phyloP scores from a whole-genome alignment of 2,329 filamentous ascomycete genomes.

The Ciborinia camelliae region DNA sequence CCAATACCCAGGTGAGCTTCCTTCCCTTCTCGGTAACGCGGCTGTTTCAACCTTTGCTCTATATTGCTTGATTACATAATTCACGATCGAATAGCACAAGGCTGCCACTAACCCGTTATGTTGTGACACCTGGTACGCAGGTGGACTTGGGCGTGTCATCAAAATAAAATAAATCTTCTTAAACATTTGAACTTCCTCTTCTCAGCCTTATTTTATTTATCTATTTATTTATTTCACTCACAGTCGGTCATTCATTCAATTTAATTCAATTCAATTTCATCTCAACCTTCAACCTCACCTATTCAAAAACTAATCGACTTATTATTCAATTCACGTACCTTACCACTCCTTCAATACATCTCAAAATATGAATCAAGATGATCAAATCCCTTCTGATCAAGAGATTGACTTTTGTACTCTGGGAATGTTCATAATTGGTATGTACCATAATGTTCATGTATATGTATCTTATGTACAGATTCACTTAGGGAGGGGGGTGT shows the following conservation, averaged over 20 bases:
- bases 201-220: slow-evolving; percentile 1
- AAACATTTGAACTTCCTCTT: too few relatives aligned
- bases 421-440: slow-evolving; percentile 73
- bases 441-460: slow-evolving; percentile 32
- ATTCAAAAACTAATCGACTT: background rate
- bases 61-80: background rate
- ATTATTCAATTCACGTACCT: background rate
- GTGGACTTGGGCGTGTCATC: background rate
- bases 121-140: slow-evolving; percentile 1
- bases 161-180: too few relatives aligned
- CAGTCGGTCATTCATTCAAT: too few relatives aligned
- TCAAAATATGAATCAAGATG: slow-evolving; percentile 22
- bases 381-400: slow-evolving; percentile 36
- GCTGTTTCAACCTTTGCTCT: too few relatives aligned
- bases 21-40: too few relatives aligned
- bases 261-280: background rate
- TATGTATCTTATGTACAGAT: background rate
- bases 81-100: background rate
- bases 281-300: background rate
- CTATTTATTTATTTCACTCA: background rate
- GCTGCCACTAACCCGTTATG: background rate
- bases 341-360: background rate
- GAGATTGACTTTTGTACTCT: slow-evolving; percentile 64
- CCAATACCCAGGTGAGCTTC: too few relatives aligned
- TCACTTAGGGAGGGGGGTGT: background rate